Base-by-base conservation (phyloP, 768 basidiomycete genomes). In the Rossbeevera mucosa region DNA sequence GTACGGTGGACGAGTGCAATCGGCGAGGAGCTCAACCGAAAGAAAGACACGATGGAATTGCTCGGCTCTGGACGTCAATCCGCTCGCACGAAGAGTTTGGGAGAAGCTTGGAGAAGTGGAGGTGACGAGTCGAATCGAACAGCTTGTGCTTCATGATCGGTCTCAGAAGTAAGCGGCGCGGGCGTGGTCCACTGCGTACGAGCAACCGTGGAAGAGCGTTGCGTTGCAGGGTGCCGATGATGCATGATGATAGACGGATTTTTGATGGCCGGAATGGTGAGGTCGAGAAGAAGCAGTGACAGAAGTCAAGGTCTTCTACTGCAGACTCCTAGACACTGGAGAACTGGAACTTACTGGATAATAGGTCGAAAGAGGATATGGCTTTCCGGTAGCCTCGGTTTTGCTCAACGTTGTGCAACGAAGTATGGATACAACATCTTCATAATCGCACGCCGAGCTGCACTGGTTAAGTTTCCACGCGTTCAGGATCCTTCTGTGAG, bases 401-500 rank as follows among this genome's bases (percentile, higher is more conserved):
- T 22, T 4, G 9, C 11, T 28, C 9, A 11, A 28, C 9, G 28
- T 28, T 11, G 28, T 28, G 11, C 26, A 26, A n/a, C n/a, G n/a
- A n/a, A n/a, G n/a, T n/a, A n/a, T n/a, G n/a, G n/a, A n/a, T n/a
- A n/a, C n/a, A n/a, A n/a, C n/a, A n/a, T n/a, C n/a, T n/a, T n/a
- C n/a, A n/a, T n/a, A n/a, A n/a, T n/a, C n/a, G n/a, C n/a, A n/a
- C n/a, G n/a, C n/a, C n/a, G n/a, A n/a, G n/a, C n/a, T n/a, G n/a
- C n/a, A n/a, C n/a, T n/a, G n/a, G n/a, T n/a, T n/a, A n/a, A n/a
- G n/a, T n/a, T n/a, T n/a, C n/a, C n/a, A n/a, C n/a, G n/a, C n/a
- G n/a, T n/a, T n/a, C n/a, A n/a, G n/a, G n/a, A 85, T 87, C 51
- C 92, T 93, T 68, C 85, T 95, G 87, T 91, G 71, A 68, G 83